phyloP scores from a whole-genome alignment of 164 flowering plant species.

The Warburgia ugandensis region DNA sequence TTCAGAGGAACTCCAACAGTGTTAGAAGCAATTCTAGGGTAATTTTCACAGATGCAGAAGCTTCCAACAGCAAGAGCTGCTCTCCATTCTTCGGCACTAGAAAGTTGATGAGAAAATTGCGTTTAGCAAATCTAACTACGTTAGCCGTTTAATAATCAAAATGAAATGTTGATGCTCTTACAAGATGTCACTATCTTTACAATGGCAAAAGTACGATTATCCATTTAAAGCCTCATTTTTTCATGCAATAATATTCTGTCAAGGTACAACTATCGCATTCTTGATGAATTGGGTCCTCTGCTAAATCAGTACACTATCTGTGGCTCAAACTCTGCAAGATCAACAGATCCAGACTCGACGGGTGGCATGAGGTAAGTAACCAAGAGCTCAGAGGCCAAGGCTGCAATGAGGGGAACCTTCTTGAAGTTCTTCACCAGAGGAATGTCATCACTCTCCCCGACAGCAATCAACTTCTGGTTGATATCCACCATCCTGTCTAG shows the following conservation, averaged over 20 bases:
- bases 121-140: too few relatives aligned
- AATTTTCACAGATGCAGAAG: too few relatives aligned
- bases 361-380: conserved; percentile 97
- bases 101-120: too few relatives aligned
- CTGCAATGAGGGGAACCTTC: conserved; percentile 78
- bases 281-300: conserved; percentile 20
- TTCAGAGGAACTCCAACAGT: too few relatives aligned
- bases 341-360: conserved; percentile 91
- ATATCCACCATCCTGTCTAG: conserved; percentile 91
- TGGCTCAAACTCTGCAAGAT: conserved; percentile 88
- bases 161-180: too few relatives aligned
- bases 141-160: background rate
- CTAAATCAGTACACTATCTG: conserved; percentile 61
- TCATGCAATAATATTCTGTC: background rate
- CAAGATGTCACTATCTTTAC: conserved; percentile 1
- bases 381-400: conserved; percentile 67
- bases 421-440: conserved; percentile 78
- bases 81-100: too few relatives aligned
- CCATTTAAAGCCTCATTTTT: background rate
- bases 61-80: too few relatives aligned
- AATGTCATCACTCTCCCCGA: conserved; percentile 57
- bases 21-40: too few relatives aligned
- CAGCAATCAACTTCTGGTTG: conserved; percentile 54
- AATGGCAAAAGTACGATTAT: background rate
- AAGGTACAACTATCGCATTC: background rate